Conservation (phyloP, 305 asterid species). For the Solanum aculeatissimum region DNA sequence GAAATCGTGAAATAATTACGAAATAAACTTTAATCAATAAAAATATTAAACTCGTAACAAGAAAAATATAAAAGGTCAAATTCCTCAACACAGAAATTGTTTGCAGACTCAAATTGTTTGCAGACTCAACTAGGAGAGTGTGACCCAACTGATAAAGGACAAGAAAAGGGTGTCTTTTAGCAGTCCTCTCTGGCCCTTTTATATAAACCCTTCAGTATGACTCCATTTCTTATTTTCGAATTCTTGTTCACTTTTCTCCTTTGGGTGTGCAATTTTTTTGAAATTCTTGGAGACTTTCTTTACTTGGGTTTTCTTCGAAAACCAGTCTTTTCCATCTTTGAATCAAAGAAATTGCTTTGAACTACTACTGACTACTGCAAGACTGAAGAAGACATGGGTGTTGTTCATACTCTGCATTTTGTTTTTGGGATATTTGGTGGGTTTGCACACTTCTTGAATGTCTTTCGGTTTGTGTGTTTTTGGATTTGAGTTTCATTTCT, state of each 20-base stretch:
- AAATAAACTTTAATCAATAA: too few species aligned
- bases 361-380: background rate
- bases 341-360: background rate
- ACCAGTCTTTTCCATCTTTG: background rate
- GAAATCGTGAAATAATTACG: background rate
- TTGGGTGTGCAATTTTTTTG: background rate
- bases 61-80: background rate
- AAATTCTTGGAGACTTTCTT: background rate
- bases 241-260: background rate
- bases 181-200: background rate
- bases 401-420: conserved; percentile 22
- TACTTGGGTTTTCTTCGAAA: background rate
- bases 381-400: background rate
- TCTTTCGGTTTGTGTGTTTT: background rate
- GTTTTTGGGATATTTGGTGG: conserved; percentile 36
- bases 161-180: background rate
- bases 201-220: background rate
- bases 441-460: background rate
- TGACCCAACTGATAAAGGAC: background rate
- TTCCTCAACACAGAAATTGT: too few species aligned
- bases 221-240: background rate
- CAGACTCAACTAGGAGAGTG: background rate
- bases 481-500: background rate
- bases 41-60: background rate
- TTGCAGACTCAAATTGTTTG: too few species aligned